These are phyloP conservation scores for Manihot esculenta DNA, from an alignment of 441 rosid genomes.

Conservation along the genomic window DNA sequence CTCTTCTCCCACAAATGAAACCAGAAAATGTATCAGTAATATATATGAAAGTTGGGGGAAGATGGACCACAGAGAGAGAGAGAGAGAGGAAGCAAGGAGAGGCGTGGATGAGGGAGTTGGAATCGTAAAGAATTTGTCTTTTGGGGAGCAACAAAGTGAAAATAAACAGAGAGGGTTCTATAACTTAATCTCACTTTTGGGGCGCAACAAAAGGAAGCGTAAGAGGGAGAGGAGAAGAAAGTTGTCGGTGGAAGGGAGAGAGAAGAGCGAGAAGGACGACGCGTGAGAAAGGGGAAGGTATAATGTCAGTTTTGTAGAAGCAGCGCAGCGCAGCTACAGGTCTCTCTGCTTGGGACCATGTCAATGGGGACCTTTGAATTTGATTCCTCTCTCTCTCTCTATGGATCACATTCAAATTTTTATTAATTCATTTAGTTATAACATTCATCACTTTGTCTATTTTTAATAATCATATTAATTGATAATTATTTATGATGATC, in stretches of 20 bases:
- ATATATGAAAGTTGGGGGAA: slow-evolving; percentile 1
- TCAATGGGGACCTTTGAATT: not conserved
- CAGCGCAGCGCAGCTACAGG: no score
- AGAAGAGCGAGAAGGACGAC: not conserved
- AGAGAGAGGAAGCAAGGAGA: not conserved
- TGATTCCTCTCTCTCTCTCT: not conserved
- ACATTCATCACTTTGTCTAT: no score
- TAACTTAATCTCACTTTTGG: slow-evolving; percentile 3
- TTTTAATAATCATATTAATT: no score
- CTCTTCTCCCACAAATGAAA: slow-evolving; percentile 16
- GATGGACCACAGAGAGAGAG: slow-evolving; percentile 24
- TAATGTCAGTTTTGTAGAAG: slow-evolving; percentile 8
- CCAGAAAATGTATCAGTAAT: not conserved
- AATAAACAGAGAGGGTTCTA: not conserved
- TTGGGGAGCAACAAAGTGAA: slow-evolving; percentile 39
- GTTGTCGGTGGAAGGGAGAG: not conserved
- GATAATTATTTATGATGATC: no score
- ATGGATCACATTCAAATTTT: no score
- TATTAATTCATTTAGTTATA: no score
- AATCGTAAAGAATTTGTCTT: slow-evolving; percentile 13
- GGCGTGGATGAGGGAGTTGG: not conserved
- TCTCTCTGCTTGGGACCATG: slow-evolving; percentile 7
- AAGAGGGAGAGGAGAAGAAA: not conserved
- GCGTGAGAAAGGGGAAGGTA: slow-evolving; percentile 11
- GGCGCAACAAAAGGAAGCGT: slow-evolving; percentile 8